Base-by-base conservation (phyloP, 495 filamentous ascomycete genomes). In the Xylaria intraflava region DNA sequence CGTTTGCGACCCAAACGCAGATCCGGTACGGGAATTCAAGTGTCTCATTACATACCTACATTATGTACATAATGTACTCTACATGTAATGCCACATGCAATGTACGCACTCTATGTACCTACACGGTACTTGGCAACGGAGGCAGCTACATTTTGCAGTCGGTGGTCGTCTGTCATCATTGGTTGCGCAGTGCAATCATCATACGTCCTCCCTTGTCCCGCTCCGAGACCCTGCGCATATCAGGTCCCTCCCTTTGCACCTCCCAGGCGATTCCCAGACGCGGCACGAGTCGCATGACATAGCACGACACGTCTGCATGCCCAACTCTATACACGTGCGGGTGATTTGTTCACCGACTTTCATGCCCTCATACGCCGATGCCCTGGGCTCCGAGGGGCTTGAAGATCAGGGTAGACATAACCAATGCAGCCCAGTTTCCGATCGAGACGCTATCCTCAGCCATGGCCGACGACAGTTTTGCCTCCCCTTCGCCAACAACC, bases 381-480 rank as follows among this genome's bases (percentile, higher is more conserved):
- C 23, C 7, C 27, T 7, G 19, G 1, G 26, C 48, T 41, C 22
- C 22, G 27, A 24, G 26, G 35, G 35, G n/a, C 8, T 38, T 5
- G 16, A 38, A n/a, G 5, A 46, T 46, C 33, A 46, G 29, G 52
- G 33, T 26, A 27, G 38, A 19, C 26, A 38, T 41, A 47, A 53
- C 51, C 57, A 35, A 65, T 57, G 55, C 31, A 26, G 35, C 36
- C 27, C 20, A 6, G 20, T 35, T 27, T 33, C 30, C 31, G 10
- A 26, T 43, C 38, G 41, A 48, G 38, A 24, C 36, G 9, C 14
- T 29, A 60, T 23, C n/a, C n/a, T n/a, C 47, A 55, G 35, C 43
- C 58, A 66, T 66, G 64, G 56, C 53, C 51, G 61, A 64, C 46
- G 54, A 66, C 20, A 58, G 24, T 36, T 51, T 31, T 49, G 47